These are phyloP conservation scores for Fagus crenata DNA, from an alignment of 306 rosid species.

Conservation along the genomic window DNA sequence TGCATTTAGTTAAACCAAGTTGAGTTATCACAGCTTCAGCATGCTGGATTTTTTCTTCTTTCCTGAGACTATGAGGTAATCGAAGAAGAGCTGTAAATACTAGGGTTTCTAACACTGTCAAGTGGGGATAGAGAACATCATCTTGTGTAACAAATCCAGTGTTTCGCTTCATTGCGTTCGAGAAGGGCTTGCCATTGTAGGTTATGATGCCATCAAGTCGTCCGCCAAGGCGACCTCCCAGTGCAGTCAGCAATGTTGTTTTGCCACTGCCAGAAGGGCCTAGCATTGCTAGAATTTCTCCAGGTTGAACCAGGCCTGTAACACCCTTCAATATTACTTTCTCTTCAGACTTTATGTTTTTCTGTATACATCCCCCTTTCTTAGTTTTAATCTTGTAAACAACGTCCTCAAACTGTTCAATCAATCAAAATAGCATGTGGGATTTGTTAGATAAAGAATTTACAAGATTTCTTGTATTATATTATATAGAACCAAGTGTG, in stretches of 20 bases:
- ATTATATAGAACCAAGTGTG: no score
- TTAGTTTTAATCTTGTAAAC: constrained; percentile 45
- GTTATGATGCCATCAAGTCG: constrained; percentile 42
- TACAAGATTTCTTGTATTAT: background rate
- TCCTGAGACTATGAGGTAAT: constrained; percentile 45
- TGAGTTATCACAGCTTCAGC: constrained; percentile 53
- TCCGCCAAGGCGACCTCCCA: constrained; percentile 65
- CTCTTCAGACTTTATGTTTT: constrained; percentile 31
- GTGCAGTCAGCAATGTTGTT: constrained; percentile 68
- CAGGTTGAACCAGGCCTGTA: constrained; percentile 60
- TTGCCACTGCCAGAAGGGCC: constrained; percentile 94
- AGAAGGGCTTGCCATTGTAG: constrained; percentile 46
- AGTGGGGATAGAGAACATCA: constrained; percentile 62
- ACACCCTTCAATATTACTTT: constrained; percentile 57
- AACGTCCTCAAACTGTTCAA: constrained; percentile 60
- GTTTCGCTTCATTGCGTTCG: constrained; percentile 53
- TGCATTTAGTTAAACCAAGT: constrained; percentile 61
- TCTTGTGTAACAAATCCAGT: constrained; percentile 78
- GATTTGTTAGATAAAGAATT: background rate
- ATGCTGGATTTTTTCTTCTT: constrained; percentile 36
- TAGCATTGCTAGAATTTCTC: constrained; percentile 75
- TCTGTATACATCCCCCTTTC: constrained; percentile 28
- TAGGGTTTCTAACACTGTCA: constrained; percentile 67
- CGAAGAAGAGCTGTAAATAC: constrained; percentile 73
- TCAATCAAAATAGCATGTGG: background rate